Conservation (phyloP, 208 protist species). For the Wallacemonas sp. region DNA sequence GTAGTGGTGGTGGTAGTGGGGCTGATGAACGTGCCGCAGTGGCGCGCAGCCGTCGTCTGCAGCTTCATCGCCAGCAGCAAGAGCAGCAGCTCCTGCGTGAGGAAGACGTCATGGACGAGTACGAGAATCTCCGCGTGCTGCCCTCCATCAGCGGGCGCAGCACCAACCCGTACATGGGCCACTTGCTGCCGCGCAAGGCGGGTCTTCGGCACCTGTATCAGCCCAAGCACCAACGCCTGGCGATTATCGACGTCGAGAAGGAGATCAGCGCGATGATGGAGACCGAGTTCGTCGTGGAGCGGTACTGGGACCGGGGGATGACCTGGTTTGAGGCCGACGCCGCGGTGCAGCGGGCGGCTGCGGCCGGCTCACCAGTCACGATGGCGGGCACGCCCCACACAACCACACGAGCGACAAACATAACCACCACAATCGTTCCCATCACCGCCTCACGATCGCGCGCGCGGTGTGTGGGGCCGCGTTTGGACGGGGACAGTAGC, state of each 20-base stretch:
- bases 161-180: constrained; percentile 46
- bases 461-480: too few relatives aligned
- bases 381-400: background rate
- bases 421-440: too few relatives aligned
- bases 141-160: constrained; percentile 16
- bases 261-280: constrained; percentile 53
- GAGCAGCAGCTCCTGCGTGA: constrained; percentile 15
- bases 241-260: constrained; percentile 46
- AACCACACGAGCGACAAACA: too few relatives aligned
- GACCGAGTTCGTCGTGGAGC: constrained; percentile 68
- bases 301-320: constrained; percentile 73
- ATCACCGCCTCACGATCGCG: too few relatives aligned
- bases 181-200: constrained; percentile 52
- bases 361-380: background rate
- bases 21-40: too few relatives aligned
- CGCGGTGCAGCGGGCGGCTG: background rate
- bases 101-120: constrained; percentile 36
- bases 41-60: background rate
- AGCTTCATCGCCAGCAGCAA: background rate
- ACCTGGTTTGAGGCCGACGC: constrained; percentile 47
- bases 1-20: too few relatives aligned
- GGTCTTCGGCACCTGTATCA: constrained; percentile 53
- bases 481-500: too few relatives aligned
- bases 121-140: constrained; percentile 38
- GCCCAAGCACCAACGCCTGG: constrained; percentile 73